These are phyloP conservation scores for Pestalotiopsis sp. DNA, from an alignment of 2,329 filamentous ascomycete genomes.

Conservation along the genomic window DNA sequence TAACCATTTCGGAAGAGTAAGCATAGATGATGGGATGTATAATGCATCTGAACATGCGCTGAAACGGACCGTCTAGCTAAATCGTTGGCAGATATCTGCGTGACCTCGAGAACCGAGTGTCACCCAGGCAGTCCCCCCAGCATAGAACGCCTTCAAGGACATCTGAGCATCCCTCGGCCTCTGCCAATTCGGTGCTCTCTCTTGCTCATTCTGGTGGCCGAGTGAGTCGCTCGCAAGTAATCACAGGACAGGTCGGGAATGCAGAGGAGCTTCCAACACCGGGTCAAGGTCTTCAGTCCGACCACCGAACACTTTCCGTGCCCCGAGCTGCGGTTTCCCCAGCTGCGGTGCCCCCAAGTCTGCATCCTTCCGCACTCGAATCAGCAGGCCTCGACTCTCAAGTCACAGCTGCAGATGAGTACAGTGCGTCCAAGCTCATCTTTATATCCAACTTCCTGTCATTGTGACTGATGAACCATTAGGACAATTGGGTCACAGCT, in stretches of 20 bases:
- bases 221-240: not conserved
- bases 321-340: not conserved
- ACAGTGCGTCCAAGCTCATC: not conserved
- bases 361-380: not conserved
- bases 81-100: not conserved
- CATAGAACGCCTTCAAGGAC: not conserved
- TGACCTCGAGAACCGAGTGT: not conserved
- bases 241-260: not conserved
- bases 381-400: not conserved
- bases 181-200: not conserved
- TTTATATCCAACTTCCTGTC: not conserved
- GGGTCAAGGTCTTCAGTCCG: not conserved
- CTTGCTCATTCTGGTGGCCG: not conserved
- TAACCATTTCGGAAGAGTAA: not conserved
- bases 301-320: not conserved
- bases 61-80: not conserved
- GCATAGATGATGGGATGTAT: not conserved
- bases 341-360: not conserved
- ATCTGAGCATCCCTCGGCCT: not conserved
- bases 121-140: not conserved
- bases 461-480: not conserved
- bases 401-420: not conserved
- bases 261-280: not conserved
- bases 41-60: not conserved
- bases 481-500: conserved; percentile 3